phyloP scores from a whole-genome alignment of 345 rosid genomes.

The rapeseed (Brassica napus) region DNA sequence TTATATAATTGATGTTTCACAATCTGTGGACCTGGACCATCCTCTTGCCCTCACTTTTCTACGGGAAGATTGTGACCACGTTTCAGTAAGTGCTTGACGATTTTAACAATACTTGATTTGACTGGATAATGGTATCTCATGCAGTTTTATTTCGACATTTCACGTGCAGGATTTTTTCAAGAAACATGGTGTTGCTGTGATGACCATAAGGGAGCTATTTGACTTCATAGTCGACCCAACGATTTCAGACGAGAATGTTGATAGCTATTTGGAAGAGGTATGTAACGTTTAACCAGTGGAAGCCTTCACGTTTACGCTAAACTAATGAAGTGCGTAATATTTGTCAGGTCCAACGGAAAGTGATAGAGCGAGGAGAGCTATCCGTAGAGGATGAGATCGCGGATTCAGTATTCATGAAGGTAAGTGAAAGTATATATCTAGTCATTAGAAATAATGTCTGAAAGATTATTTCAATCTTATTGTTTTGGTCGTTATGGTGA shows the following conservation, averaged over 20 bases:
- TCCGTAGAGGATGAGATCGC: constrained; percentile 90
- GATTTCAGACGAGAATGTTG: constrained; percentile 75
- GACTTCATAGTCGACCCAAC: constrained; percentile 92
- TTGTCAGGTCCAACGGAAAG: constrained; percentile 72
- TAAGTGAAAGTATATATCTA: constrained; percentile 37
- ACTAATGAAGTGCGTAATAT: not conserved
- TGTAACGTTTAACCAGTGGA: not conserved
- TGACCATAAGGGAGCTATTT: constrained; percentile 89
- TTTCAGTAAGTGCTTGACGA: constrained; percentile 64
- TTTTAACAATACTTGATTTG: not conserved
- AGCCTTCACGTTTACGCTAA: not conserved
- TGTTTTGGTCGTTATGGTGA: constrained; percentile 11
- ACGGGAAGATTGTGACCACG: constrained; percentile 92
- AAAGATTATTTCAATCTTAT: not conserved
- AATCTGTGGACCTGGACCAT: constrained; percentile 94
- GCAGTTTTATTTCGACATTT: not conserved
- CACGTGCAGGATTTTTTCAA: constrained; percentile 73
- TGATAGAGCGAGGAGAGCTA: constrained; percentile 62
- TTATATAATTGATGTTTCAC: constrained; percentile 90
- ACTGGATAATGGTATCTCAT: not conserved
- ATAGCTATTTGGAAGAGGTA: constrained; percentile 89
- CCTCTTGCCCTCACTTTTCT: constrained; percentile 90
- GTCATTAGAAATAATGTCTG: not conserved
- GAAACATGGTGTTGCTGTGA: constrained; percentile 91
- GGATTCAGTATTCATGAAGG: constrained; percentile 92